Base-by-base conservation (phyloP, 2,329 filamentous ascomycete species). In the Exserohilum rostratum region DNA sequence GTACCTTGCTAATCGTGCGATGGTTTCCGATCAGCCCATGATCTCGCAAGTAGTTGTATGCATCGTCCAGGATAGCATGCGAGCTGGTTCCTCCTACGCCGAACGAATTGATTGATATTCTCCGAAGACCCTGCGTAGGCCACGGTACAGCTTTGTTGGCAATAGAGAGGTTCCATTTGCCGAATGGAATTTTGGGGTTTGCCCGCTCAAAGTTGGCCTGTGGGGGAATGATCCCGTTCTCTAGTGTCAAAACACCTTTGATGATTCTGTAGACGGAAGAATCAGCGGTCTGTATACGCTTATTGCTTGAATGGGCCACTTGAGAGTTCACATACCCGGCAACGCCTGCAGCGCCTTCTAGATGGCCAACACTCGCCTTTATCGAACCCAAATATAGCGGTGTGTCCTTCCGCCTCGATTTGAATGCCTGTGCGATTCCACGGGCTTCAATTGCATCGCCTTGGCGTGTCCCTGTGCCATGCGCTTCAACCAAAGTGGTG, bases 71-170 rank as follows among this genome's bases (percentile, higher is more conserved):
- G 25, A 52, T 52, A 27, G 35, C 50, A 40, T 52, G 50, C 7
- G 35, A 25, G 29, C 42, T 52, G 17, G 50, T 46, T 15, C 50
- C 50, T 2, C 50, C 50, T 15, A 34, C 17, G 2, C 74, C 77
- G 57, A 79, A 78, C 0, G 49, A 57, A 30, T 62, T 62, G 22
- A 64, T 39, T n/a, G 49, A 53, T 2, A 56, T 60, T 40, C 61
- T 27, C 13, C 48, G 38, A n/a, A 48, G 29, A 15, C 42, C 48
- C 7, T 40, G 9, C 10, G 11, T 15, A 2, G 58, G 58, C 62
- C 60, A 64, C 12, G 54, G 43, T 6, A 50, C 45, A 11, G 34
- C 20, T 22, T 38, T 18, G 18, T n/a, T 33, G 12, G 37, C 33
- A 11, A 49, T 38, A 25, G 46, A 38, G 15, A 50, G 38, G 31